Evolutionary conservation across 2,329 filamentous ascomycete species (phyloP).

Genomic region (Cercospora brassicicola): DNA sequence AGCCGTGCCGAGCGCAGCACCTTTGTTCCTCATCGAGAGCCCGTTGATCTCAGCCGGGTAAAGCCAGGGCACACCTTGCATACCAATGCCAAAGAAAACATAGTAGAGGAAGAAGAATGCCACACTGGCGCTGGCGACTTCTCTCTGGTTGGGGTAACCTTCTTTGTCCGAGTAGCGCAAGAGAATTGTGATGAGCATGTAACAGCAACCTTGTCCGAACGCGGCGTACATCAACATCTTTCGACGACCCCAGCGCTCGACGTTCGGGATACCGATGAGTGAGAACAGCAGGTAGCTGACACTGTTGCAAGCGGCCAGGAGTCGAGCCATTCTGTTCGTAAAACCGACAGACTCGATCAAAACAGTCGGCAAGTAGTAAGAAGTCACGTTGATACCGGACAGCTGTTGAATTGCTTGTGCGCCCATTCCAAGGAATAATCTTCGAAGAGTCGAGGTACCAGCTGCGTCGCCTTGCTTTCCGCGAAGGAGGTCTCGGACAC

Average conservation of each 20-base stretch:
- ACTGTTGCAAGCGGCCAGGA: slow-evolving; percentile 58
- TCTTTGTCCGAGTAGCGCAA: slow-evolving; percentile 45
- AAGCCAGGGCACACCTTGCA: slow-evolving; percentile 43
- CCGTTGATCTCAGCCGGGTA: slow-evolving; percentile 55
- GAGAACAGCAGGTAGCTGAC: slow-evolving; percentile 53
- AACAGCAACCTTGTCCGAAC: slow-evolving; percentile 55
- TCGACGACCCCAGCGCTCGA: slow-evolving; percentile 56
- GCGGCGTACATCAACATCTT: slow-evolving; percentile 62
- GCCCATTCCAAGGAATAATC: slow-evolving; percentile 55
- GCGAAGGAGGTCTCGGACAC: slow-evolving; percentile 53
- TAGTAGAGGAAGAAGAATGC: slow-evolving; percentile 58
- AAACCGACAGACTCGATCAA: slow-evolving; percentile 60
- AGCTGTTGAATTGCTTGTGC: slow-evolving; percentile 56
- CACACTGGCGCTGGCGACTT: slow-evolving; percentile 43
- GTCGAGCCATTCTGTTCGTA: slow-evolving; percentile 51
- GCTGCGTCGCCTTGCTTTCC: slow-evolving; percentile 48
- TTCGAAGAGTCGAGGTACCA: slow-evolving; percentile 53
- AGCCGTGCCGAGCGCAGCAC: slow-evolving; percentile 51
- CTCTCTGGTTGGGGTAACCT: slow-evolving; percentile 29
- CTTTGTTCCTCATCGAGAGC: slow-evolving; percentile 52
- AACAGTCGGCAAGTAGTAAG: slow-evolving; percentile 59
- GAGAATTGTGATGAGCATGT: slow-evolving; percentile 54
- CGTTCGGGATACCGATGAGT: slow-evolving; percentile 48
- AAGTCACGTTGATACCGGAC: slow-evolving; percentile 45
- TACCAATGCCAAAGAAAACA: slow-evolving; percentile 51